These are phyloP conservation scores for Dactylellina leptospora DNA, from an alignment of 2,329 filamentous ascomycete genomes.

Conservation along the genomic window DNA sequence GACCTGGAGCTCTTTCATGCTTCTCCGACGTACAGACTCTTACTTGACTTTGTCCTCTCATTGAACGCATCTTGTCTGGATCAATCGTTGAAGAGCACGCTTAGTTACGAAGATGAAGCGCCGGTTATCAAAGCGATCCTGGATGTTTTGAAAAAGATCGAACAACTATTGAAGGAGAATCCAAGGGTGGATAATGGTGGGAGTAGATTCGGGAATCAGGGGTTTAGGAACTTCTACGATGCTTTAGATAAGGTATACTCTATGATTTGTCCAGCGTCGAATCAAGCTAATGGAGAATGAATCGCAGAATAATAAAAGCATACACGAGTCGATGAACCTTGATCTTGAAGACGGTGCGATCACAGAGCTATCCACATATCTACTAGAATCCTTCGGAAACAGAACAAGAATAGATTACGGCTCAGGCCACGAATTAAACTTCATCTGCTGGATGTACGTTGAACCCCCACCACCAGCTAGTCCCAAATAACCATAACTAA, in stretches of 20 bases:
- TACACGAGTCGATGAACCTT: slow-evolving; percentile 39
- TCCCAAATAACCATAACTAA: slow-evolving; percentile 8
- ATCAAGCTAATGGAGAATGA: slow-evolving; percentile 54
- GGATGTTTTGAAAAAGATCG: slow-evolving; percentile 74
- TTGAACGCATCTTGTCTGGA: slow-evolving; percentile 83
- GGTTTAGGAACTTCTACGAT: slow-evolving; percentile 84
- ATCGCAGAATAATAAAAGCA: slow-evolving; percentile 14
- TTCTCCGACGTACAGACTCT: slow-evolving; percentile 77
- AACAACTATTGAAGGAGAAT: slow-evolving; percentile 71
- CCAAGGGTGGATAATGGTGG: slow-evolving; percentile 87
- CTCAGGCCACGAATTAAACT: slow-evolving; percentile 96
- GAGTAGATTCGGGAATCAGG: slow-evolving; percentile 92
- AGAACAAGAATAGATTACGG: slow-evolving; percentile 91
- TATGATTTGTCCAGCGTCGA: slow-evolving; percentile 56
- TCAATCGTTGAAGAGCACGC: slow-evolving; percentile 63
- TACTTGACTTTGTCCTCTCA: slow-evolving; percentile 84
- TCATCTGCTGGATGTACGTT: slow-evolving; percentile 82
- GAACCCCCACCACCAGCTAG: background rate
- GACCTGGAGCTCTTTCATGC: slow-evolving; percentile 84
- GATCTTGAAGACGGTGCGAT: slow-evolving; percentile 65
- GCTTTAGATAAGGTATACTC: slow-evolving; percentile 65
- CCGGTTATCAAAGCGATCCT: slow-evolving; percentile 72
- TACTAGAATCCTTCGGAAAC: slow-evolving; percentile 86
- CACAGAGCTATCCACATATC: slow-evolving; percentile 79
- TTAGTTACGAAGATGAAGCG: slow-evolving; percentile 71